Base-by-base conservation (phyloP, 768 basidiomycete species). In the Tubosaeta brunneosetosa region DNA sequence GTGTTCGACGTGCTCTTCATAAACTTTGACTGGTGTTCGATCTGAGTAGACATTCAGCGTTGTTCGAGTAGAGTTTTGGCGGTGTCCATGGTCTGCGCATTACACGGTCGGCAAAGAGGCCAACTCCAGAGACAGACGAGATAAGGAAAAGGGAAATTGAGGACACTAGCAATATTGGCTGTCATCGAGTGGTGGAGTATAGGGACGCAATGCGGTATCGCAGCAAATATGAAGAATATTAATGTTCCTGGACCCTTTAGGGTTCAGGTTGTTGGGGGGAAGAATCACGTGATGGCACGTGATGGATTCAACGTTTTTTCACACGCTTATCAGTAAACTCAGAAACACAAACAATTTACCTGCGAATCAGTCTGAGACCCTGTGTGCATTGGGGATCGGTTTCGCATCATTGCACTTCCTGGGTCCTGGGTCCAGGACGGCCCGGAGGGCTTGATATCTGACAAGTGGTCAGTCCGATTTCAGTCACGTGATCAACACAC, bases 61-160 rank as follows among this genome's bases (percentile, higher is more conserved):
- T 69, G 67, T 19, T 76, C 70, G 17, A 76, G 56, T 2, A 75
- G 59, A 37, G 66, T 69, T 42, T 59, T 67, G 4, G 71, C 74
- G 11, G 61, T 49, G 46, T 65, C 58, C 33, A 50, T 46, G 33
- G 64, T 69, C 46, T 70, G 69, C 48, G 56, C 42, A 41, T 61
- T 51, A 40, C 59, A 53, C 52, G 50, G 32, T 45, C 8, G 25
- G 46, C 31, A 37, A 55, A 31, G 4, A 66, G 34, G 34, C 32
- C 47, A 43, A 61, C 27, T 22, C 22, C 53, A 12, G 46, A 52
- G 36, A 55, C 13, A 26, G 51, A 26, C 41, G 52, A 10, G 17
- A 57, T 9, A 3, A 44, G 52, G 38, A 56, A 34, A 27, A 63
- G 27, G 4, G 54, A 25, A 19, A 53, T 52, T 22, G 41, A 37